phyloP scores from a whole-genome alignment of 805 yeast genomes.

The Candida ipomoeae region DNA sequence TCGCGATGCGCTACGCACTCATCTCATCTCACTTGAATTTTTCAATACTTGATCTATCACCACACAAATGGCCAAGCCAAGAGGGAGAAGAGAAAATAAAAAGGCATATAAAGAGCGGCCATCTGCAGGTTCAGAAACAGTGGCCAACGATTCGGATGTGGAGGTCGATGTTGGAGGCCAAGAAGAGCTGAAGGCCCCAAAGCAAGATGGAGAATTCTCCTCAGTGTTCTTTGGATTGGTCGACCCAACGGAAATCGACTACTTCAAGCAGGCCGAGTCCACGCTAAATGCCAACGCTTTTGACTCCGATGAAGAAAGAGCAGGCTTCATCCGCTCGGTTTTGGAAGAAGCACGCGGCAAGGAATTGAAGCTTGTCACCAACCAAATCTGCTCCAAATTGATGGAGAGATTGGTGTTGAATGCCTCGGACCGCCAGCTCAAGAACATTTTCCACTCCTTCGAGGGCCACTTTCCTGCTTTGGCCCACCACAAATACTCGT shows the following conservation, averaged over 20 bases:
- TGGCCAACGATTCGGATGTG: slow-evolving; percentile 1
- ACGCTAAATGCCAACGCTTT: slow-evolving; percentile 79
- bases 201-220: slow-evolving; percentile 15
- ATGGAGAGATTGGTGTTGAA: slow-evolving; percentile 78
- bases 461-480: slow-evolving; percentile 71
- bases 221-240: slow-evolving; percentile 78
- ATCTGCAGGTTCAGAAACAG: slow-evolving; percentile 3
- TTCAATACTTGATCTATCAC: background rate
- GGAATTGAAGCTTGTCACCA: slow-evolving; percentile 86
- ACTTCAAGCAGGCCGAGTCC: slow-evolving; percentile 89
- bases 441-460: slow-evolving; percentile 61
- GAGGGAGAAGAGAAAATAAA: slow-evolving; percentile 43
- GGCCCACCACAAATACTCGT: slow-evolving; percentile 83
- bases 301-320: slow-evolving; percentile 65
- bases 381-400: slow-evolving; percentile 90
- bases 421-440: slow-evolving; percentile 62
- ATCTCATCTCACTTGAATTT: slow-evolving; percentile 10
- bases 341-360: slow-evolving; percentile 84
- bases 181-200: slow-evolving; percentile 8
- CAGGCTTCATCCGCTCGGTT: slow-evolving; percentile 69
- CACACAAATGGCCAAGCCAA: slow-evolving; percentile 23
- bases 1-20: slow-evolving; percentile 2
- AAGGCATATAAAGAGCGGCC: slow-evolving; percentile 23
- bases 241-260: slow-evolving; percentile 79
- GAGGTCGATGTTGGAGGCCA: slow-evolving; percentile 5